Conservation (phyloP, 2,329 filamentous ascomycete genomes). For the Davidsoniella eucalypti region DNA sequence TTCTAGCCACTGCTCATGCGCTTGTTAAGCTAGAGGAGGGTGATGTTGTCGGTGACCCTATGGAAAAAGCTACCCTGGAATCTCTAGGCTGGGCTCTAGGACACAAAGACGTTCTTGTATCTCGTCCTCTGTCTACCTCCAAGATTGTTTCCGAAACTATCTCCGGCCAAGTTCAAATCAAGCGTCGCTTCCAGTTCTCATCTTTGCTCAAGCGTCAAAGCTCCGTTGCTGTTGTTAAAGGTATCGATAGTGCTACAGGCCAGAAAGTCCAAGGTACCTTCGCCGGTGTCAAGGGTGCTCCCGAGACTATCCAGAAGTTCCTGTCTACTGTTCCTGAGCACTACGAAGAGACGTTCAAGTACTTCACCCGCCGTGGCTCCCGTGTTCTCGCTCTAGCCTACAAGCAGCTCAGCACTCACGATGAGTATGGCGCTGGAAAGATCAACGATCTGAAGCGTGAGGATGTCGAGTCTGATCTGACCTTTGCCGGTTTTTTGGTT, state of each 20-base stretch:
- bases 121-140: slow-evolving; percentile 37
- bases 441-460: slow-evolving; percentile 94
- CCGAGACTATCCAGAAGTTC: slow-evolving; percentile 93
- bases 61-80: slow-evolving; percentile 89
- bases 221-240: slow-evolving; percentile 70
- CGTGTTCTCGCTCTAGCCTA: slow-evolving; percentile 87
- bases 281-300: slow-evolving; percentile 88
- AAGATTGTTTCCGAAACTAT: slow-evolving; percentile 24
- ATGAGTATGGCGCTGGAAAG: slow-evolving; percentile 63
- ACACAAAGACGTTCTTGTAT: slow-evolving; percentile 67
- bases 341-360: slow-evolving; percentile 97
- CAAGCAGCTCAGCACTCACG: slow-evolving; percentile 71
- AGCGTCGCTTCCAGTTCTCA: slow-evolving; percentile 95
- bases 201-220: slow-evolving; percentile 92
- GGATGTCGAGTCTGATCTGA: slow-evolving; percentile 67
- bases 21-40: slow-evolving; percentile 93
- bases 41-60: slow-evolving; percentile 92
- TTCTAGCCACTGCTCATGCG: slow-evolving; percentile 87
- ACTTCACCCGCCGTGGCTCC: slow-evolving; percentile 90
- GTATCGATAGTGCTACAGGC: slow-evolving; percentile 53
- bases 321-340: slow-evolving; percentile 63
- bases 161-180: slow-evolving; percentile 75
- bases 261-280: slow-evolving; percentile 74
- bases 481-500: slow-evolving; percentile 89
- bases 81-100: slow-evolving; percentile 90